Evolutionary conservation across 139 green algal genomes (phyloP).

Genomic region (Choricystis sp.): DNA sequence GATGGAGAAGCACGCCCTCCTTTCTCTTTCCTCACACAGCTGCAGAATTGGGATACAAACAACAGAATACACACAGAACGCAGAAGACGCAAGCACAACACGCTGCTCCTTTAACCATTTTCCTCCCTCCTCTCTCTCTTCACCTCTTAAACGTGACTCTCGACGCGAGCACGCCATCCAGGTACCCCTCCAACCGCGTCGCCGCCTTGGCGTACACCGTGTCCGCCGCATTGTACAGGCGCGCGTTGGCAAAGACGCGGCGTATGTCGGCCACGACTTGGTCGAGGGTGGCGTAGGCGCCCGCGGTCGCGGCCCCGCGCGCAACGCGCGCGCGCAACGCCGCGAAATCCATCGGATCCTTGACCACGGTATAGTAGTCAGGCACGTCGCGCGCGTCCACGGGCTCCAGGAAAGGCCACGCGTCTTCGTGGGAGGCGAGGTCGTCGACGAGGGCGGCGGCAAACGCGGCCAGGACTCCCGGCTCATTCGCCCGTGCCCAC

Average conservation of each 20-base stretch:
- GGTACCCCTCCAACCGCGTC: constrained; percentile 30
- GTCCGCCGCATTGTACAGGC: constrained; percentile 69
- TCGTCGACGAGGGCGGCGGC: constrained; percentile 14
- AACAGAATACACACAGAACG: too few species aligned
- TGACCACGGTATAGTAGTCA: constrained; percentile 81
- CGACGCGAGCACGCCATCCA: constrained; percentile 12
- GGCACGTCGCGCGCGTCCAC: constrained; percentile 64
- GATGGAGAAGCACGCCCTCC: too few species aligned
- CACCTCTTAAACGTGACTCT: neutral
- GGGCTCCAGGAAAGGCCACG: constrained; percentile 72
- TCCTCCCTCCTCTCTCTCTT: neutral
- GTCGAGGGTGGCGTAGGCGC: constrained; percentile 87
- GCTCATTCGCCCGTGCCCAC: neutral
- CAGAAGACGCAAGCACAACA: too few species aligned
- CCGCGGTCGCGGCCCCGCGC: constrained; percentile 30
- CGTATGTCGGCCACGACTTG: constrained; percentile 83
- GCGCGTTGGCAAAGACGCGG: constrained; percentile 69
- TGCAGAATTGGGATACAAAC: too few species aligned
- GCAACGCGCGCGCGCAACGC: constrained; percentile 45
- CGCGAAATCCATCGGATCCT: constrained; percentile 67
- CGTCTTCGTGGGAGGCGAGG: constrained; percentile 44
- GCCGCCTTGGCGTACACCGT: constrained; percentile 75
- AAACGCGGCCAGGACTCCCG: neutral
- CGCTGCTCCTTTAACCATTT: too few species aligned
- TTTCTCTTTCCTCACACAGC: too few species aligned